phyloP scores from a whole-genome alignment of 805 yeast species.

The Yarrowia osloensis region DNA sequence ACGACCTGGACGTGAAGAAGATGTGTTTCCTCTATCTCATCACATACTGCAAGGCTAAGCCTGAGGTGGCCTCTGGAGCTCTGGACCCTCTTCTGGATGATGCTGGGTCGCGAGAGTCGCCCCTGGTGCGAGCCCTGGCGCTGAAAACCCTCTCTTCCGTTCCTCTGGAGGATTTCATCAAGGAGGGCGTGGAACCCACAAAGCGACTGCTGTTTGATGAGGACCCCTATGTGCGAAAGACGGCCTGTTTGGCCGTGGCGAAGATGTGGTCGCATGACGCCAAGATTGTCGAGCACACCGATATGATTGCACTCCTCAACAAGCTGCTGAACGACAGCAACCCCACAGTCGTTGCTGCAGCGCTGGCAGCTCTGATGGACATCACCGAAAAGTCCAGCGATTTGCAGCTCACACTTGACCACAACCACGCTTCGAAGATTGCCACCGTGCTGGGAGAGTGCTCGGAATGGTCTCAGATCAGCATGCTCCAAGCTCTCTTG shows the following conservation, averaged over 20 bases:
- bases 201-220: slow-evolving; percentile 47
- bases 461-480: slow-evolving; percentile 70
- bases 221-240: slow-evolving; percentile 63
- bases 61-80: slow-evolving; percentile 57
- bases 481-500: slow-evolving; percentile 64
- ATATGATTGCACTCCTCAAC: slow-evolving; percentile 54
- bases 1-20: slow-evolving; percentile 69
- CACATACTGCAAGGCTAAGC: slow-evolving; percentile 60
- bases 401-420: slow-evolving; percentile 57
- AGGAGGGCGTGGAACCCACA: slow-evolving; percentile 49
- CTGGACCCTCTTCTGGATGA: slow-evolving; percentile 59
- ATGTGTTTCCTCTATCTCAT: slow-evolving; percentile 68
- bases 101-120: slow-evolving; percentile 49
- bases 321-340: slow-evolving; percentile 57
- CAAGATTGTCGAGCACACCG: slow-evolving; percentile 47
- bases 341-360: slow-evolving; percentile 66
- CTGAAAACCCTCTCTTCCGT: slow-evolving; percentile 65
- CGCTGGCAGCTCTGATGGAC: slow-evolving; percentile 65
- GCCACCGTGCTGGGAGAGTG: slow-evolving; percentile 48
- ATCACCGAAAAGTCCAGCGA: slow-evolving; percentile 59
- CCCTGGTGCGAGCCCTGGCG: slow-evolving; percentile 59
- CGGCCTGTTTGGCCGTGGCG: slow-evolving; percentile 70
- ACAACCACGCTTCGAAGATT: slow-evolving; percentile 49
- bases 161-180: slow-evolving; percentile 54
- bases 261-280: slow-evolving; percentile 62